Evolutionary conservation across 192 early-diverging fungal genomes (phyloP).

Genomic region (Backusella macrospora): DNA sequence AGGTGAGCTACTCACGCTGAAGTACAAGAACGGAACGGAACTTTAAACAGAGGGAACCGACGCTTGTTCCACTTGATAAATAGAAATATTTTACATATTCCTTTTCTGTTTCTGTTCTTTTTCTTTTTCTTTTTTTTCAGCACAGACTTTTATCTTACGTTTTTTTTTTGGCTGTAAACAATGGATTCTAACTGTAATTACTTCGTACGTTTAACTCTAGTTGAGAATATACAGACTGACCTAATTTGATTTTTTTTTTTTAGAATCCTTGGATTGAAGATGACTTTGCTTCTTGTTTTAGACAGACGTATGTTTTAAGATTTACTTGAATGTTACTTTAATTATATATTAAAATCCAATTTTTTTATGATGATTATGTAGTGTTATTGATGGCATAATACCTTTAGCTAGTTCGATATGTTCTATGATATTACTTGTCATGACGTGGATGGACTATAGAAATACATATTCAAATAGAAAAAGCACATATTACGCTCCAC

Average conservation of each 20-base stretch:
- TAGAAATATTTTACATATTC: background rate
- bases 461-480: background rate
- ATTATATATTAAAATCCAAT: background rate
- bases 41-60: background rate
- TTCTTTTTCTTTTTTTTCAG: background rate
- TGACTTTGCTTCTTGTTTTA: conserved; percentile 31
- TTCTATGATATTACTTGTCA: background rate
- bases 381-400: background rate
- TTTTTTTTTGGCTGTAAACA: background rate
- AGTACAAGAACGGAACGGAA: conserved; percentile 10
- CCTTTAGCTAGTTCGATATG: background rate
- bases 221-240: background rate
- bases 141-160: background rate
- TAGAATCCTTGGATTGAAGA: conserved; percentile 24
- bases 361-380: background rate
- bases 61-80: background rate
- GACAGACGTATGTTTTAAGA: conserved; percentile 26
- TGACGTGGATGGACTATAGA: background rate
- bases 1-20: background rate
- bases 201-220: background rate
- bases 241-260: background rate
- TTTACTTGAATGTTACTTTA: conserved; percentile 28
- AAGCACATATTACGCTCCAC: background rate
- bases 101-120: background rate
- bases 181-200: background rate